Conservation (phyloP, 805 yeast genomes). For the Candida xiaguanensis region DNA sequence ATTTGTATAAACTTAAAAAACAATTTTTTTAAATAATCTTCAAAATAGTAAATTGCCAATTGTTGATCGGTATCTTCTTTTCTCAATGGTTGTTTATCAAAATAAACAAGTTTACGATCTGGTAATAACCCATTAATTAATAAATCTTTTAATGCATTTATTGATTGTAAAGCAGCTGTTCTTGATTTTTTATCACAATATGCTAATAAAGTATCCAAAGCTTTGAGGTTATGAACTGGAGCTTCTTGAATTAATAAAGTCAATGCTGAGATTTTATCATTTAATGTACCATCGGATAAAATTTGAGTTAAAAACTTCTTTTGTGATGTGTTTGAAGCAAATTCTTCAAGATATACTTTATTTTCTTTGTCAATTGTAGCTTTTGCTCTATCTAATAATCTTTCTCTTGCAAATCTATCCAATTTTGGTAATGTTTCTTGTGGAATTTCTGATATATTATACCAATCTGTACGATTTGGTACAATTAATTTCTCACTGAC, state of each 20-base stretch:
- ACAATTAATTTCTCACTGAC: conserved; percentile 53
- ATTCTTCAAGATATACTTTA: conserved; percentile 64
- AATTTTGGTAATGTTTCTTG: conserved; percentile 31
- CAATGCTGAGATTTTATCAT: conserved; percentile 92
- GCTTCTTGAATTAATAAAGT: conserved; percentile 93
- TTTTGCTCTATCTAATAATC: conserved; percentile 64
- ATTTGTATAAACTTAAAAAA: conserved; percentile 74
- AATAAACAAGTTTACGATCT: conserved; percentile 74
- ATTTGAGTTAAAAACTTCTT: conserved; percentile 85
- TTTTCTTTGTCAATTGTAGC: conserved; percentile 67
- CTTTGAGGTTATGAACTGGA: conserved; percentile 83
- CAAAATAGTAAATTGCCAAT: conserved; percentile 76
- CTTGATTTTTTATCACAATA: conserved; percentile 90
- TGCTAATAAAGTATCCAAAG: conserved; percentile 70
- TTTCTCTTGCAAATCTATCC: conserved; percentile 54
- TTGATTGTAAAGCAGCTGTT: conserved; percentile 87
- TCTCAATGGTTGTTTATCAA: conserved; percentile 67
- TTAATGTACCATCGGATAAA: conserved; percentile 86
- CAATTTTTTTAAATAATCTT: conserved; percentile 77
- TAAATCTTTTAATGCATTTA: conserved; percentile 86
- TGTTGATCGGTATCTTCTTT: conserved; percentile 41
- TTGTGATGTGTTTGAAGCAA: conserved; percentile 73
- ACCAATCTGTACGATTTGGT: conserved; percentile 74
- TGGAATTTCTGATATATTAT: conserved; percentile 37
- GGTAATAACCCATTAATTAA: conserved; percentile 80